Evolutionary conservation across 305 asterid genomes (phyloP), one percentile per base, ranked within the genome.

Genomic region (Rubia tinctorum): DNA sequence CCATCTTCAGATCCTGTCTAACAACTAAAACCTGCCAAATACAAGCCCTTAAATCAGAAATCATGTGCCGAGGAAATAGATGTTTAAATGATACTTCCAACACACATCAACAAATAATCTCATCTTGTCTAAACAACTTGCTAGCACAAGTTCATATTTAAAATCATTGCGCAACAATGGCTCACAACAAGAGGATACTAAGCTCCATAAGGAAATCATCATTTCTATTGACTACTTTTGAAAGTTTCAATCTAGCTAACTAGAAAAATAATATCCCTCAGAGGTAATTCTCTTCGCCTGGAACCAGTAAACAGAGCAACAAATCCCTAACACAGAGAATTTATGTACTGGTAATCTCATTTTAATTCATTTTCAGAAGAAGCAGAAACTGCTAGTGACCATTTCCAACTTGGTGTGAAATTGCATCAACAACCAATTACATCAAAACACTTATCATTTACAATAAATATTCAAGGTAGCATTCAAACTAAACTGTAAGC

Each of bases 1-100:
- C 97, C 98, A 94, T 94, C 84, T 89, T 91, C 84, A 94, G 79
- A 86, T 94, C 98, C 80, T 88, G 93, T 79, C 98, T 89, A 74
- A 94, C 99, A 40, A 94, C 97, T 77, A 94, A 89, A 51, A 94
- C 98, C 98, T 94, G 85, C 73, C 30, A 79, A 30, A 76, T 65
- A 51, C 71, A 71, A 34, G 66, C 62, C 72, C 40, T 72, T 74
- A 70, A 45, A 56, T 79, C 67, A 17, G 30, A 53, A 37, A 25
- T 39, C 27, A 23, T 43, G 42, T 13, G 43, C 13, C 67, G 0
- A 9, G 47, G 67, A 40, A 22, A 34, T 17, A 40, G 23, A 62
- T 11, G 17, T 4, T 51, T 22, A 55, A 55, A 40, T 72, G 42
- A 40, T 18, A 42, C 40, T 18, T 17, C 18, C 2, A 25, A 70